These are phyloP conservation scores for Kwoniella europaea DNA, from an alignment of 768 basidiomycete genomes.

Conservation along the genomic window DNA sequence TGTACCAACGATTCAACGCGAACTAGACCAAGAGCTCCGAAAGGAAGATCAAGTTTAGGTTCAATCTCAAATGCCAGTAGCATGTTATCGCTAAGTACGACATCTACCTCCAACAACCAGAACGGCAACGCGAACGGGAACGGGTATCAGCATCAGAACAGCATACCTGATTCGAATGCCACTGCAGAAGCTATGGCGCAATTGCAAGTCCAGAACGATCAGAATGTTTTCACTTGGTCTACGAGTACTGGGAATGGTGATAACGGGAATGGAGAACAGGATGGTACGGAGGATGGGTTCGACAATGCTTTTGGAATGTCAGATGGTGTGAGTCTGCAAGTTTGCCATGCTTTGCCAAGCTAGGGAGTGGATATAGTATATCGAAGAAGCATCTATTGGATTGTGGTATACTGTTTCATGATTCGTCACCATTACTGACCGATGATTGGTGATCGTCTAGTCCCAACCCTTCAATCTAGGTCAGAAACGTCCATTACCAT, in stretches of 20 bases:
- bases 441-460: background rate
- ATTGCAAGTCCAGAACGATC: constrained; percentile 23
- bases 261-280: constrained; percentile 4
- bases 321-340: constrained; percentile 28
- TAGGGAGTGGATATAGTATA: no score
- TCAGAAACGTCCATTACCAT: constrained; percentile 27
- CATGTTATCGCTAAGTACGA: constrained; percentile 15
- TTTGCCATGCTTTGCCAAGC: no score
- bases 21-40: constrained; percentile 17
- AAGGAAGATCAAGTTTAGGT: constrained; percentile 31
- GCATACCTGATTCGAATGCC: background rate
- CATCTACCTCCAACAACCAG: constrained; percentile 5
- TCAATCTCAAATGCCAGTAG: constrained; percentile 31
- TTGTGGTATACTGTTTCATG: no score
- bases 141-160: background rate
- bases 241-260: background rate
- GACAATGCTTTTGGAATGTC: constrained; percentile 32
- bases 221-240: constrained; percentile 31
- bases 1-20: constrained; percentile 29
- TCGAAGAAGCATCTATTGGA: no score
- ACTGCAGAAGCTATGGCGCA: constrained; percentile 14
- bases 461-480: constrained; percentile 15
- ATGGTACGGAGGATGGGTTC: constrained; percentile 32
- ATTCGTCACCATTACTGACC: no score
- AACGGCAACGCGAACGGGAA: constrained; percentile 4